phyloP scores from a whole-genome alignment of 164 flowering plant species.

The Magnolia kwangsiensis region DNA sequence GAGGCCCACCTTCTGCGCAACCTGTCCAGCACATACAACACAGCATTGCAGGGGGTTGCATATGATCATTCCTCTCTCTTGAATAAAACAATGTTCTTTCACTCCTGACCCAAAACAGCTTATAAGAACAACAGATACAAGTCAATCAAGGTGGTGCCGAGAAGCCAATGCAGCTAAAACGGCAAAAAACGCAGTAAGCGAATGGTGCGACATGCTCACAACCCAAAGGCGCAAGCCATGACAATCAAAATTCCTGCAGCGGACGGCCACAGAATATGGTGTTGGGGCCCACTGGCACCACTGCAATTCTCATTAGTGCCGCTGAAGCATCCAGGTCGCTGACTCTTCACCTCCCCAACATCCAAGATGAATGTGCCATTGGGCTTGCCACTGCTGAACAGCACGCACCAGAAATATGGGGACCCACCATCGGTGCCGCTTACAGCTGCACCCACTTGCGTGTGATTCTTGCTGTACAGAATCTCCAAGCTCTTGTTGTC shows the following conservation, averaged over 20 bases:
- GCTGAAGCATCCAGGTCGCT: slow-evolving; percentile 81
- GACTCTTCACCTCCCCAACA: slow-evolving; percentile 48
- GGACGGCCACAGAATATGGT: slow-evolving; percentile 20
- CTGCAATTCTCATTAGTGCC: slow-evolving; percentile 79
- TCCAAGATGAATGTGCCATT: slow-evolving; percentile 59
- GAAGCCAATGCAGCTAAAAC: background rate
- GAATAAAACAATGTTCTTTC: background rate
- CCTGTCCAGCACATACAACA: too few relatives aligned
- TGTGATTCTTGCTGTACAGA: slow-evolving; percentile 61
- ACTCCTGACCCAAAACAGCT: background rate
- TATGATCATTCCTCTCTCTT: background rate
- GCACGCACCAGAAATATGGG: slow-evolving; percentile 93
- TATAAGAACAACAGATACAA: background rate
- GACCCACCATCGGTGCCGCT: slow-evolving; percentile 75
- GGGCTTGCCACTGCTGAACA: slow-evolving; percentile 66
- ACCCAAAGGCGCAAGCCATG: slow-evolving; percentile 29
- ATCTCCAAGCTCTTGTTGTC: slow-evolving; percentile 57
- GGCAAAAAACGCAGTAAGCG: background rate
- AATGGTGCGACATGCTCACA: slow-evolving; percentile 15
- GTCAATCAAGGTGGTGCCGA: background rate
- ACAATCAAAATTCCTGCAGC: slow-evolving; percentile 28
- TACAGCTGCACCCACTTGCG: slow-evolving; percentile 88
- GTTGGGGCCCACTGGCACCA: slow-evolving; percentile 24
- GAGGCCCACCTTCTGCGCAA: too few relatives aligned
- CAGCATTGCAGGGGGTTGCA: background rate